Percentiles rank a stretch among this genome's conserved stretches.
These are phyloP conservation scores for Termitomyces sp. DNA, from an alignment of 768 basidiomycete species.

Conservation along the genomic window DNA sequence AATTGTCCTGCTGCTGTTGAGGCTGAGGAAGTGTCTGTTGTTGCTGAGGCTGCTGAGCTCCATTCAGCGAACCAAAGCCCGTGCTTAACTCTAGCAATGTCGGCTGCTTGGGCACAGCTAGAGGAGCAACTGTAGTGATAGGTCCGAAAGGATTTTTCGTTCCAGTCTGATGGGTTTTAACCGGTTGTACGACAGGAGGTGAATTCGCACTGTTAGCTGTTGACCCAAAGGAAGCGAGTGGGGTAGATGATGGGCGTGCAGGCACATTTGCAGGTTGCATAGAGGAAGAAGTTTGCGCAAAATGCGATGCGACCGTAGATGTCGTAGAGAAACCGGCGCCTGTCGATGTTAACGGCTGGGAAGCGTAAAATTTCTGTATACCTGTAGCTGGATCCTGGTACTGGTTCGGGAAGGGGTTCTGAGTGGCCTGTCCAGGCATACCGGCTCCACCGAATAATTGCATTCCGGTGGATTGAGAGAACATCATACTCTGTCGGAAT, in stretches of 20 bases:
- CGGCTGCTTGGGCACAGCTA: conserved; percentile 68
- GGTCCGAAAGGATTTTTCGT: conserved; percentile 94
- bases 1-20: conserved; percentile 18
- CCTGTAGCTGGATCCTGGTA: conserved; percentile 15
- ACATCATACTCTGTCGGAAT: conserved; percentile 75
- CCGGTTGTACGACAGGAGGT: conserved; percentile 50
- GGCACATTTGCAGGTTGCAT: conserved; percentile 29
- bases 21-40: conserved; percentile 16
- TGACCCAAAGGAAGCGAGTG: conserved; percentile 40
- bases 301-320: conserved; percentile 18
- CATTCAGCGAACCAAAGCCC: conserved; percentile 29
- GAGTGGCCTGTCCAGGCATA: conserved; percentile 10
- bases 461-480: conserved; percentile 60
- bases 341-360: conserved; percentile 15
- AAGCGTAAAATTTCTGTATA: background rate
- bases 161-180: conserved; percentile 88
- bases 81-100: conserved; percentile 78
- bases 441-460: conserved; percentile 35
- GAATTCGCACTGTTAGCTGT: conserved; percentile 25
- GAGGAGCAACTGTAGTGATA: conserved; percentile 50
- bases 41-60: conserved; percentile 16
- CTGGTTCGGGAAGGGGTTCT: conserved; percentile 13
- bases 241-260: conserved; percentile 68
- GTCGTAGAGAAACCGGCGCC: conserved; percentile 15
- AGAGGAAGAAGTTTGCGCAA: conserved; percentile 17